Conservation (phyloP, 2,329 filamentous ascomycete genomes). For the Sclerotinia spermophila region DNA sequence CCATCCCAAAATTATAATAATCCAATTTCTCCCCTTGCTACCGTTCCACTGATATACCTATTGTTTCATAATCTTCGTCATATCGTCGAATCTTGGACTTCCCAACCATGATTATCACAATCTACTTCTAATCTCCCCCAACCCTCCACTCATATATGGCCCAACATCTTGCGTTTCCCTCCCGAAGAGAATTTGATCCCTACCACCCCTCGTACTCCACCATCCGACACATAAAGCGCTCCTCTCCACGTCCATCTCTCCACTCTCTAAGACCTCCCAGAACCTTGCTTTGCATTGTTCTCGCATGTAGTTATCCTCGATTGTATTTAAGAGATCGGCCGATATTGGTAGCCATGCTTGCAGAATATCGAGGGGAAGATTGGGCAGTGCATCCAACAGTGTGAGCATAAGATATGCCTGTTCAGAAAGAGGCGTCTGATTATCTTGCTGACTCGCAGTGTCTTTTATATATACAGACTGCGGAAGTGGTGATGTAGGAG, state of each 20-base stretch:
- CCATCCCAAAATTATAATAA: background rate
- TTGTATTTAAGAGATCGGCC: constrained; percentile 54
- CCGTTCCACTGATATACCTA: background rate
- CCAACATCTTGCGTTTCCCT: constrained; percentile 20
- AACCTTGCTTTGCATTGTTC: constrained; percentile 57
- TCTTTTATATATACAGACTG: constrained; percentile 26
- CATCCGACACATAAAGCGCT: constrained; percentile 63
- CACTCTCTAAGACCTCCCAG: constrained; percentile 61
- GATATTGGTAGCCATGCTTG: constrained; percentile 64
- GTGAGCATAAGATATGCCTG: constrained; percentile 62
- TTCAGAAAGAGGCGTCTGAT: constrained; percentile 47
- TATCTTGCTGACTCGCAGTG: constrained; percentile 34
- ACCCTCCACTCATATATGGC: constrained; percentile 35
- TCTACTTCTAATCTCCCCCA: constrained; percentile 28
- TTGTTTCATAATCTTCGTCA: background rate
- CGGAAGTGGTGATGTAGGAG: constrained; percentile 46
- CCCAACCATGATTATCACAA: constrained; percentile 24
- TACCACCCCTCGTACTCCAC: constrained; percentile 55
- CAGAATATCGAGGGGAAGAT: constrained; percentile 54
- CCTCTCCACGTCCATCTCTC: constrained; percentile 69
- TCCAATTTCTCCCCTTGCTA: background rate
- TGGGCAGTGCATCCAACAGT: constrained; percentile 61
- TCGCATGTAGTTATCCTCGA: constrained; percentile 53
- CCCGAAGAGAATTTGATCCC: constrained; percentile 32
- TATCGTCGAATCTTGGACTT: background rate